Percentiles rank a stretch among this genome's conserved stretches.
Evolutionary conservation across 805 yeast genomes (phyloP).

Genomic region (Candida awuae): DNA sequence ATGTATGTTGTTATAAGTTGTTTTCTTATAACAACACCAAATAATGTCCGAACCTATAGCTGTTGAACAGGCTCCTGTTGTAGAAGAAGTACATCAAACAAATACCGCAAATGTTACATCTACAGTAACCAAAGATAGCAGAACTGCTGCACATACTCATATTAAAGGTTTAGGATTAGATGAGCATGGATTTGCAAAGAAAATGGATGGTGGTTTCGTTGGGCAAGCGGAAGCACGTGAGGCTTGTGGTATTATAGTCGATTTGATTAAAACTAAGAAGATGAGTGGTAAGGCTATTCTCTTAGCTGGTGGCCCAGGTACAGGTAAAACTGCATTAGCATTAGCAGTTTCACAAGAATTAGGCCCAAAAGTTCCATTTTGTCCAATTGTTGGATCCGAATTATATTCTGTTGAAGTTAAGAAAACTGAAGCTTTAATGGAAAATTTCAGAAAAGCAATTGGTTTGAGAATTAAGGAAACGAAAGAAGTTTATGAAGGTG

Average conservation of each 20-base stretch:
- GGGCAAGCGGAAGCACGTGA: constrained; percentile 88
- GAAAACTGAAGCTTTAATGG: constrained; percentile 94
- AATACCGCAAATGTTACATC: constrained; percentile 12
- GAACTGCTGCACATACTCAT: constrained; percentile 91
- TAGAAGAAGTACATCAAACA: constrained; percentile 1
- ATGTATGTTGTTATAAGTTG: no score
- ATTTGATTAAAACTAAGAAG: constrained; percentile 87
- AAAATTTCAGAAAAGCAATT: constrained; percentile 91
- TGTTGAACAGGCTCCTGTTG: neutral
- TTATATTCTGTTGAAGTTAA: constrained; percentile 84
- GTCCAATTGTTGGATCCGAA: constrained; percentile 92
- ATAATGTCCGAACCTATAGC: constrained; percentile 5
- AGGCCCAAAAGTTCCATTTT: constrained; percentile 81
- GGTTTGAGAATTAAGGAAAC: constrained; percentile 95
- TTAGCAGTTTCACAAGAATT: constrained; percentile 79
- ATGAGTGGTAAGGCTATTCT: constrained; percentile 96
- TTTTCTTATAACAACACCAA: no score
- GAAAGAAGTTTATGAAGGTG: constrained; percentile 97
- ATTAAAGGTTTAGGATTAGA: constrained; percentile 95
- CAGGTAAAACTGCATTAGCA: constrained; percentile 98
- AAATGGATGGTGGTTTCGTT: constrained; percentile 88
- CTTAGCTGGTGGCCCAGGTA: constrained; percentile 96
- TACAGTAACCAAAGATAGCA: constrained; percentile 19
- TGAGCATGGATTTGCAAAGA: constrained; percentile 78
- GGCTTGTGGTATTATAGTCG: constrained; percentile 91